Evolutionary conservation across 495 filamentous ascomycete species (phyloP).

Genomic region (Aspergillus incahuasiensis): DNA sequence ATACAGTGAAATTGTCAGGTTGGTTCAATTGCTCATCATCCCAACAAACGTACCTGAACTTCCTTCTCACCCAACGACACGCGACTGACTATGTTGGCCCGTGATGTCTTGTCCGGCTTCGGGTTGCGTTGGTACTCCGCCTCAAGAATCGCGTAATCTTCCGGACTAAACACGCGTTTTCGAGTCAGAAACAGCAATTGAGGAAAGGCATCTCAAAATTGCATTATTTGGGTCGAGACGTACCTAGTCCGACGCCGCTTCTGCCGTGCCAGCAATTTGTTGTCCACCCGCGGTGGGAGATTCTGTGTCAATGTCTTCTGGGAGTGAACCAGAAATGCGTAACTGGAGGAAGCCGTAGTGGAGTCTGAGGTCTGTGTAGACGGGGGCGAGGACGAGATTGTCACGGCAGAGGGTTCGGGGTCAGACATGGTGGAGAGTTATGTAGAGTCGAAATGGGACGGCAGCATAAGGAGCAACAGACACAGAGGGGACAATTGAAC

Average conservation of each 20-base stretch:
- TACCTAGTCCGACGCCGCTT: constrained; percentile 67
- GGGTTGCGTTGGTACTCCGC: constrained; percentile 78
- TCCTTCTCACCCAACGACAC: constrained; percentile 95
- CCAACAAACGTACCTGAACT: constrained; percentile 69
- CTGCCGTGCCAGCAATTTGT: constrained; percentile 62
- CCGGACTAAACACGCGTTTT: constrained; percentile 52
- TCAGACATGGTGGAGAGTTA: constrained; percentile 32
- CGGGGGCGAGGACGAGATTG: constrained; percentile 34
- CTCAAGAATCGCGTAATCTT: constrained; percentile 90
- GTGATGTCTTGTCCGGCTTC: constrained; percentile 88
- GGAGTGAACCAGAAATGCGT: constrained; percentile 66
- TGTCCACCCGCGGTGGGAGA: constrained; percentile 60
- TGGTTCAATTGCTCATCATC: too few species aligned
- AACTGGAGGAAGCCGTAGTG: constrained; percentile 39
- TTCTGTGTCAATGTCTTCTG: constrained; percentile 60
- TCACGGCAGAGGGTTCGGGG: constrained; percentile 29
- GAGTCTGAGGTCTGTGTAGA: constrained; percentile 34
- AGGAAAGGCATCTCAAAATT: not conserved
- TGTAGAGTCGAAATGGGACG: constrained; percentile 15
- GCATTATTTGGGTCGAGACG: not conserved
- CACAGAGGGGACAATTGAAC: constrained; percentile 7
- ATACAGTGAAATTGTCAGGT: constrained; percentile 1
- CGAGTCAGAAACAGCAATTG: not conserved
- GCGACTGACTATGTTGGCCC: constrained; percentile 73
- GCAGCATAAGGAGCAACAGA: constrained; percentile 12